phyloP scores from a whole-genome alignment of 139 green algal genomes.

The Volvox africanus region DNA sequence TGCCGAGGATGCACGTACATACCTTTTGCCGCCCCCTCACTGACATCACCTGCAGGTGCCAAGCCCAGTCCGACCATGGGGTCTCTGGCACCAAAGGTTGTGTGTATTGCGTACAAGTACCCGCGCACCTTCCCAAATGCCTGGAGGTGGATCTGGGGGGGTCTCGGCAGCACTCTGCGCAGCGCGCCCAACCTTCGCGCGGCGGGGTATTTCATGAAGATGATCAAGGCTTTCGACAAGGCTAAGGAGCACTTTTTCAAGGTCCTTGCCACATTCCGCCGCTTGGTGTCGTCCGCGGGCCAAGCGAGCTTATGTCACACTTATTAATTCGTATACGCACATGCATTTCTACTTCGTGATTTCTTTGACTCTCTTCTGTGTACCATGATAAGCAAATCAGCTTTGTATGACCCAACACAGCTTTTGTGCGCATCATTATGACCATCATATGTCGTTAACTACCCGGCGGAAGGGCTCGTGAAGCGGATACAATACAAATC shows the following conservation, averaged over 20 bases:
- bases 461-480: no score
- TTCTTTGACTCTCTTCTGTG: no score
- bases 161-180: not conserved
- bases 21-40: not conserved
- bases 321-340: not conserved
- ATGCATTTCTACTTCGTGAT: not conserved
- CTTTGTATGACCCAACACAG: not conserved
- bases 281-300: no score
- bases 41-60: not conserved
- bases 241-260: not conserved
- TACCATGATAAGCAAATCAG: not conserved
- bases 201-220: not conserved
- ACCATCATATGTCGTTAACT: not conserved
- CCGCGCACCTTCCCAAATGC: not conserved
- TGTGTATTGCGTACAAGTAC: constrained; percentile 12
- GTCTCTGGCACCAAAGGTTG: not conserved
- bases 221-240: not conserved
- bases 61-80: no score
- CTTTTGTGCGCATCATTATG: not conserved
- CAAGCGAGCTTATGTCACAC: not conserved
- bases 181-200: not conserved
- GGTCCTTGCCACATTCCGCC: no score
- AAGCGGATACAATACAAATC: no score
- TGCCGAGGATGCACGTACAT: not conserved
- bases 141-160: not conserved